Evolutionary conservation across 1,284 basidiomycete genomes (phyloP), one percentile per base, ranked within the genome.

Genomic region (Fomes fomentarius): DNA sequence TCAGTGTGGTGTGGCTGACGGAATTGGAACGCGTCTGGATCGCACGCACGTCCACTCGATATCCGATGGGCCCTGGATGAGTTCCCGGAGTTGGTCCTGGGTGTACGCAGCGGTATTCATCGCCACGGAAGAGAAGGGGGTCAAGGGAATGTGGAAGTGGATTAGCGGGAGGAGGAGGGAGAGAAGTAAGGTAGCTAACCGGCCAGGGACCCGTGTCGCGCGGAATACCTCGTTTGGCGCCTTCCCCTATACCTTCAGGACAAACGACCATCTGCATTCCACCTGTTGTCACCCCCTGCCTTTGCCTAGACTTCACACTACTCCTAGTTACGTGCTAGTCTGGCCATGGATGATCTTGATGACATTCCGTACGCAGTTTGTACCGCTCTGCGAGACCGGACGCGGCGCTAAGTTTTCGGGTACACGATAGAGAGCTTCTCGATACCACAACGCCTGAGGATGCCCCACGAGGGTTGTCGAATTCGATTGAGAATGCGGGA

Each of bases 51-150:
- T 83, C 89, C 89, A 92, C 68, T 92, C 90, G 22, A 89, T 78
- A 56, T 91, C 90, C 38, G 81, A 79, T 4, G 89, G 86, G 2
- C 89, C 89, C 66, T 89, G 85, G 22, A 91, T 82, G 38, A 90
- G 77, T 50, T 79, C 79, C 56, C 78, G 79, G 40, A 89, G 68
- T 54, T 84, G 75, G 47, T 89, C 85, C 50, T 80, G 76, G 33
- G 69, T 47, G 49, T 48, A 49, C 4, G 43, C 25, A 6, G 48
- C 22, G 2, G 46, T 30, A 3, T 57, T 46, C 59, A 61, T 61
- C 25, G 33, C 9, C 17, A 15, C 12, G 30, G 22, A 22, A 28
- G 38, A 31, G 31, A 9, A 17, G 17, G 17, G 24, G 19, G 21
- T 15, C 33, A 45, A 14, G 21, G 28, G 31, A 28, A n/a, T 25